Evolutionary conservation across 352 stramenopile genomes (phyloP).

Genomic region (Thraustochytrium sp.): DNA sequence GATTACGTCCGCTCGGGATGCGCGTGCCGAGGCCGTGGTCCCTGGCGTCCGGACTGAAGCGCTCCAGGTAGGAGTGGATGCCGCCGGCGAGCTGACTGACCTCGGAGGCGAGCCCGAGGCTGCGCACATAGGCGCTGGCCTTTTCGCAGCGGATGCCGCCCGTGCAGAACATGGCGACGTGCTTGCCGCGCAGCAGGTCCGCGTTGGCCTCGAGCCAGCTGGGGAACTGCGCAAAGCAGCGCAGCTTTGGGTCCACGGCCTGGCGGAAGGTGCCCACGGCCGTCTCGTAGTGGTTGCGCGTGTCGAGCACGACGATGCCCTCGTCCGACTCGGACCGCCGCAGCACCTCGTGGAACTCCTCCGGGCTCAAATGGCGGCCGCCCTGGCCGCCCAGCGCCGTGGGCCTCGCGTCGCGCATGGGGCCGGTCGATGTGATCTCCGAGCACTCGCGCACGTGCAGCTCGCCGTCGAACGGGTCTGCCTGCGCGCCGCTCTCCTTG

Average conservation of each 20-base stretch:
- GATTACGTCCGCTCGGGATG: too few species aligned
- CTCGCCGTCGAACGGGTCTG: slow-evolving; percentile 34
- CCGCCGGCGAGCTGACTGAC: slow-evolving; percentile 66
- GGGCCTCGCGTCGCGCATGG: slow-evolving; percentile 9
- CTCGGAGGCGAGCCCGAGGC: slow-evolving; percentile 48
- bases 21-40: neutral
- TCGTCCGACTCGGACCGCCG: slow-evolving; percentile 16
- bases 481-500: neutral
- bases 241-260: slow-evolving; percentile 48
- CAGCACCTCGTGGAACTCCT: slow-evolving; percentile 40
- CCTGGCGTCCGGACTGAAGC: slow-evolving; percentile 48
- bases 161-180: slow-evolving; percentile 65
- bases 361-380: slow-evolving; percentile 10
- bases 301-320: slow-evolving; percentile 40
- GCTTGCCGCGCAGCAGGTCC: slow-evolving; percentile 55
- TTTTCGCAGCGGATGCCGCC: slow-evolving; percentile 66
- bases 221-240: slow-evolving; percentile 48
- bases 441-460: neutral
- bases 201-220: slow-evolving; percentile 46
- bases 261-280: slow-evolving; percentile 41
- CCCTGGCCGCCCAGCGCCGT: slow-evolving; percentile 23
- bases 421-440: slow-evolving; percentile 38
- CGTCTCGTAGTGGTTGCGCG: slow-evolving; percentile 46
- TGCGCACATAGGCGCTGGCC: slow-evolving; percentile 59
- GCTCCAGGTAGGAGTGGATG: slow-evolving; percentile 66